A percentile compares a stretch with the other conserved stretches of the same genome.
These are phyloP conservation scores for Calonectria pseudoreteaudii DNA, from an alignment of 2,329 filamentous ascomycete species.

Conservation along the genomic window DNA sequence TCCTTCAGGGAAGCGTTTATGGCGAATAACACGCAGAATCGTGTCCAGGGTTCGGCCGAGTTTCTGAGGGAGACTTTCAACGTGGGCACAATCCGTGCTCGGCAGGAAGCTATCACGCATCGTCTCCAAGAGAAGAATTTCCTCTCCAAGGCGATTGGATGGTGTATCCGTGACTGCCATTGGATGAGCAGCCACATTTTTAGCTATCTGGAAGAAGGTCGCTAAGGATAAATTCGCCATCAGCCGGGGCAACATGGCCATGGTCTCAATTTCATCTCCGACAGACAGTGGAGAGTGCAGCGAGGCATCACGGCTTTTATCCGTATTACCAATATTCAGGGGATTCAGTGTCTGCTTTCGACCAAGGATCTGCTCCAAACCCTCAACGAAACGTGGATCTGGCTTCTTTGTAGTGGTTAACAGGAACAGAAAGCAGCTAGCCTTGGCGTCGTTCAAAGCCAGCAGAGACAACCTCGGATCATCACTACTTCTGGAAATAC, in stretches of 20 bases:
- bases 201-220: constrained; percentile 37
- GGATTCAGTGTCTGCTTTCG: constrained; percentile 7
- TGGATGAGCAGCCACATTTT: constrained; percentile 30
- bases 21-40: constrained; percentile 34
- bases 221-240: constrained; percentile 37
- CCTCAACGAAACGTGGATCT: constrained; percentile 25
- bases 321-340: not conserved
- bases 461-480: constrained; percentile 13
- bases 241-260: constrained; percentile 32
- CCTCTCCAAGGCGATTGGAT: constrained; percentile 34
- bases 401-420: constrained; percentile 33
- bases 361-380: constrained; percentile 30
- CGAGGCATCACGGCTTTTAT: not conserved
- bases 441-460: constrained; percentile 34
- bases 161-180: constrained; percentile 23
- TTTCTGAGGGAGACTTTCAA: constrained; percentile 35
- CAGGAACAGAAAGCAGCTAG: constrained; percentile 39
- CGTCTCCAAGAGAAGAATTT: constrained; percentile 39
- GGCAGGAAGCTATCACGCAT: constrained; percentile 35
- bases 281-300: not conserved
- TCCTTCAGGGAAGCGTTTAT: constrained; percentile 27
- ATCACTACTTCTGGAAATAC: constrained; percentile 23
- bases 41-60: constrained; percentile 33
- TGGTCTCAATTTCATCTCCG: constrained; percentile 17
- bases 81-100: constrained; percentile 31